Percentiles rank a stretch among this genome's conserved stretches.
Evolutionary conservation across 345 rosid species (phyloP).

Genomic region (Hypericum androsaemum): DNA sequence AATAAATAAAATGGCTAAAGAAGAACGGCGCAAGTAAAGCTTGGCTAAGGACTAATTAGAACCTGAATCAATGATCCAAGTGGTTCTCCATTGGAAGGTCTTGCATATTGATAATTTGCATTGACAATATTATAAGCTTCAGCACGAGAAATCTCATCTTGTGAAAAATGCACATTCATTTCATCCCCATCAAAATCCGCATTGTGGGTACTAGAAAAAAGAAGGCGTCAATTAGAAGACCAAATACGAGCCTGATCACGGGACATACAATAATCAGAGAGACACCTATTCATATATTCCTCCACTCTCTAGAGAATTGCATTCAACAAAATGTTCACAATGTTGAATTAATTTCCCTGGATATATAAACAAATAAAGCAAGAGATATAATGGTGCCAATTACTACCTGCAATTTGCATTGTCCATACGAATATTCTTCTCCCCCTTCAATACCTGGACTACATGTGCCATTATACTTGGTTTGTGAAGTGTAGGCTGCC

Average conservation of each 20-base stretch:
- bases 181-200: constrained; percentile 99
- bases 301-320: not conserved
- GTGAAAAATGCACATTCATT: constrained; percentile 99
- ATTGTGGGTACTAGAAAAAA: constrained; percentile 74
- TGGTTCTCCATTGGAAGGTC: constrained; percentile 95
- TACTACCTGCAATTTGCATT: constrained; percentile 97
- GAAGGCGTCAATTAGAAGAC: constrained; percentile 4
- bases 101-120: constrained; percentile 92
- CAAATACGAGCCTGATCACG: not conserved
- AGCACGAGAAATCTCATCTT: constrained; percentile 98
- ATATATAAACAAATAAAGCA: no score
- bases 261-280: not conserved
- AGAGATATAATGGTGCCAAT: constrained; percentile 6
- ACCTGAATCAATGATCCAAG: constrained; percentile 93
- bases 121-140: constrained; percentile 96
- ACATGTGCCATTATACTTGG: constrained; percentile 96
- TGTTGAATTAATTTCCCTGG: no score
- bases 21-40: not conserved
- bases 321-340: no score
- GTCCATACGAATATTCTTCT: constrained; percentile 94
- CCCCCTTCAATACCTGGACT: constrained; percentile 85
- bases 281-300: not conserved
- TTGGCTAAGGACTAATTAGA: constrained; percentile 9
- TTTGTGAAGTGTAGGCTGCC: constrained; percentile 98
- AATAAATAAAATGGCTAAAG: not conserved